Conservation (phyloP, 139 green algal species). For the Nannochloris sp. region DNA sequence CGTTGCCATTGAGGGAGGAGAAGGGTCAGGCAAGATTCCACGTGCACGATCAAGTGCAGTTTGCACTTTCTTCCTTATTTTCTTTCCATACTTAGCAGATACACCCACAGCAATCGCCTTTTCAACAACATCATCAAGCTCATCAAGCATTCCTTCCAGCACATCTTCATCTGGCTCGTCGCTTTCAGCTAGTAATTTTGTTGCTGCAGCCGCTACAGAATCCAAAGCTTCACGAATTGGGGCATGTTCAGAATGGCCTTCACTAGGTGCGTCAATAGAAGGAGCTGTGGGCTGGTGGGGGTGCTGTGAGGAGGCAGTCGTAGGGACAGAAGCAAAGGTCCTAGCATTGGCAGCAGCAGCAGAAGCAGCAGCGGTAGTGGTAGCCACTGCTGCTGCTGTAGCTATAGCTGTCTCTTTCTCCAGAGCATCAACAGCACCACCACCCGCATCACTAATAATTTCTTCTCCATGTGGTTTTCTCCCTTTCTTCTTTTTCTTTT, state of each 20-base stretch:
- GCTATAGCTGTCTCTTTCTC: neutral
- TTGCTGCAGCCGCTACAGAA: conserved; percentile 10
- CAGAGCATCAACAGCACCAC: neutral
- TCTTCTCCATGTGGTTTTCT: neutral
- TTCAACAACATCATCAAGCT: conserved; percentile 33
- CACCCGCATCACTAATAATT: no score
- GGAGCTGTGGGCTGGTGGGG: neutral
- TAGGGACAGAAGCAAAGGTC: neutral
- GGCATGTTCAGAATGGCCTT: conserved; percentile 5
- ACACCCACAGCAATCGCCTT: conserved; percentile 20
- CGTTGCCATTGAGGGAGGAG: no score
- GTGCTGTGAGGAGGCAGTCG: neutral
- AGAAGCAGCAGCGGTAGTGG: neutral
- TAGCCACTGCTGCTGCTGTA: neutral
- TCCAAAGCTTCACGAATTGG: conserved; percentile 22
- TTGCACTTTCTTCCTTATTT: conserved; percentile 42
- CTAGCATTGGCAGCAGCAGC: neutral
- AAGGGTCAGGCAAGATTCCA: neutral
- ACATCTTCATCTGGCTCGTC: conserved; percentile 6
- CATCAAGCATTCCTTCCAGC: conserved; percentile 9
- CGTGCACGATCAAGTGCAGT: conserved; percentile 17
- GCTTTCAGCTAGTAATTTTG: conserved; percentile 17
- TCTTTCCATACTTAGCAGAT: conserved; percentile 54
- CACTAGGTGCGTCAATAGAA: neutral
- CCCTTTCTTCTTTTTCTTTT: conserved; percentile 29